Evolutionary conservation across 1,284 basidiomycete genomes (phyloP).

Genomic region (Leccinum ponderosum): DNA sequence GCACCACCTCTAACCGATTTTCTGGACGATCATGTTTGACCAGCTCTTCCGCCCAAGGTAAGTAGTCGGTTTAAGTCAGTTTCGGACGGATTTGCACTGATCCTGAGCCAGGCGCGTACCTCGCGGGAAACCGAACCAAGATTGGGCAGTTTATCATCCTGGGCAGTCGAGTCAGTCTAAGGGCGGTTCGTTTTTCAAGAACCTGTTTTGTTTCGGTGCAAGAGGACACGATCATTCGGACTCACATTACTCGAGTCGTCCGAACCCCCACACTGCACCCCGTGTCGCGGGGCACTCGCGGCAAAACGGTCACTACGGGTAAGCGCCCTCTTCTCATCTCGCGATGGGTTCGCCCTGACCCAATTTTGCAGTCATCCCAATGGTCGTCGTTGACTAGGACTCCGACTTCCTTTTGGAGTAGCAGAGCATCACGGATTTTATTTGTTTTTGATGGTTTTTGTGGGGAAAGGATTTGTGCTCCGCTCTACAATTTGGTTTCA

Average conservation of each 20-base stretch:
- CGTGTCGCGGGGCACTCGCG: not conserved
- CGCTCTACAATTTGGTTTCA: no score
- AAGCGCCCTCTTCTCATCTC: not conserved
- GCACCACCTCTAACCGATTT: not conserved
- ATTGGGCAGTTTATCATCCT: not conserved
- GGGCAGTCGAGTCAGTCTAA: not conserved
- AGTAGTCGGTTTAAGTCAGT: not conserved
- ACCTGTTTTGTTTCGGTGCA: not conserved
- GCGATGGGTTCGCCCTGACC: not conserved
- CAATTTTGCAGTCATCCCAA: not conserved
- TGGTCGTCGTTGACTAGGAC: not conserved
- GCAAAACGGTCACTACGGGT: not conserved
- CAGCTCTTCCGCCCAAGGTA: not conserved
- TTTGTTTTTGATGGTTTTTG: not conserved
- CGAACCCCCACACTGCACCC: not conserved
- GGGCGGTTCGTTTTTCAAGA: not conserved
- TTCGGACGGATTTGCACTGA: not conserved
- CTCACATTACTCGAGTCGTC: not conserved
- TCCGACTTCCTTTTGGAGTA: no score
- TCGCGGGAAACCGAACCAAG: not conserved
- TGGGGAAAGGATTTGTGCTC: no score
- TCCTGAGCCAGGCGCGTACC: not conserved
- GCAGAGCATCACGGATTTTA: not conserved
- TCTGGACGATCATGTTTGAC: not conserved
- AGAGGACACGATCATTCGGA: not conserved